Base-by-base conservation (phyloP, 169 alveolate genomes). In the Cryptosporidium andersoni region DNA sequence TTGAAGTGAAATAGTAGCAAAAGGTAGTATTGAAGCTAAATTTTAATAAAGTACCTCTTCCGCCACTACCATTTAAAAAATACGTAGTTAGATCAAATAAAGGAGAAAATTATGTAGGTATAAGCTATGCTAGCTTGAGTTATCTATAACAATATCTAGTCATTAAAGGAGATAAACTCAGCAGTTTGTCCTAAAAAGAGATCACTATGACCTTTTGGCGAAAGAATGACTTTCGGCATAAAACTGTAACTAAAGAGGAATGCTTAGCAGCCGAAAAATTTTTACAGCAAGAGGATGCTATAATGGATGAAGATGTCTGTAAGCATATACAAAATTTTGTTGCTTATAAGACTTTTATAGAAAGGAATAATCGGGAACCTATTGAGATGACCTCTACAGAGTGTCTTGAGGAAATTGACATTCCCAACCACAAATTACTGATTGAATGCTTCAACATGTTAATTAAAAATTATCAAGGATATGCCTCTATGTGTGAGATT, bases 401-500 rank as follows among this genome's bases (percentile, higher is more conserved):
- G 25, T 48, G 8, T 47, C 2, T 1, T 1, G 39, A 58, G 14
- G 64, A 55, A 42, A 68, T 43, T 58, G 16, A 11, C 4, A 5
- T 51, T 40, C 51, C 81, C 3, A 36, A 7, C 1, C 85, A 74
- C 4, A 74, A 74, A 58, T 43, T 42, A 11, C 34, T 42, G 25
- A 55, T 64, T 6, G 85, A 74, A 14, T 74, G 85, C 34, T 63
- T 74, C 25, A 74, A 55, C 43, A 12, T 74, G 25, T 25, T 74
- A 8, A 55, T 74, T 9, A 62, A 74, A 9, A 74, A 62, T 55
- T 74, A 74, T 9, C 63, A 58, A 14, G 85, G 85, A 4, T 74
- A 36, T 58, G 85, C 85, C 40, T 68, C 85, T 42, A 74, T 74
- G 56, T 74, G 85, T 34, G 74, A 74, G 36, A 48, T 74, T 11